These are phyloP conservation scores for Bothriochloa decipiens DNA, from an alignment of 176 grass and related monocot species.

Conservation along the genomic window DNA sequence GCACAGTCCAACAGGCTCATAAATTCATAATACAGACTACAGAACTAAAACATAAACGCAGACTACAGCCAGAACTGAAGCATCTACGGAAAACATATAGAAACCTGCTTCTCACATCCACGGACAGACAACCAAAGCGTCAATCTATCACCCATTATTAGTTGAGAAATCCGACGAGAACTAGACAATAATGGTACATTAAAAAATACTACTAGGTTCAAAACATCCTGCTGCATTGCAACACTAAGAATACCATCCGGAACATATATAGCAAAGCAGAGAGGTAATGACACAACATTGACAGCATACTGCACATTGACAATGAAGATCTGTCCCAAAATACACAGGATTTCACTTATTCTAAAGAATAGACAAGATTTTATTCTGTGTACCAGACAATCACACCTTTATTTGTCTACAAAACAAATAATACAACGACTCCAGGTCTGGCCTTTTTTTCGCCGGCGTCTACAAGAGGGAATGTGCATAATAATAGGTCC, in stretches of 20 bases:
- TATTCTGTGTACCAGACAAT: conserved; percentile 43
- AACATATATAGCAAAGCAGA: not conserved
- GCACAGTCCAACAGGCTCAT: too few species aligned
- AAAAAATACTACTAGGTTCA: not conserved
- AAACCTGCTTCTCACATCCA: not conserved
- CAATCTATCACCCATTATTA: not conserved
- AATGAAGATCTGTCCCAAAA: conserved; percentile 8
- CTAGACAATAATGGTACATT: too few species aligned
- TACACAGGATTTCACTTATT: conserved; percentile 36
- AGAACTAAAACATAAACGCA: not conserved
- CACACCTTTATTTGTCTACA: conserved; percentile 56
- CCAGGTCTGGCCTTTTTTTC: conserved; percentile 32
- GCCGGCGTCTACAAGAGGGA: conserved; percentile 15
- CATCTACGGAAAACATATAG: not conserved
- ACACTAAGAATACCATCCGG: not conserved
- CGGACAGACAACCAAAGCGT: not conserved
- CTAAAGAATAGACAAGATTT: conserved; percentile 28
- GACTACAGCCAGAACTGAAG: not conserved
- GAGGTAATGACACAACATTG: not conserved
- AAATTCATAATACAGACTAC: too few species aligned
- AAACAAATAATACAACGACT: conserved; percentile 44
- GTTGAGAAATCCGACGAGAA: not conserved
- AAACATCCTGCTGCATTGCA: not conserved
- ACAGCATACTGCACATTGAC: conserved; percentile 28
- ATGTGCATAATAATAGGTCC: conserved; percentile 25